A percentile compares a stretch with the other conserved stretches of the same genome.
Evolutionary conservation across 352 stramenopile species (phyloP).

Genomic region (Globisporangium ultimum): DNA sequence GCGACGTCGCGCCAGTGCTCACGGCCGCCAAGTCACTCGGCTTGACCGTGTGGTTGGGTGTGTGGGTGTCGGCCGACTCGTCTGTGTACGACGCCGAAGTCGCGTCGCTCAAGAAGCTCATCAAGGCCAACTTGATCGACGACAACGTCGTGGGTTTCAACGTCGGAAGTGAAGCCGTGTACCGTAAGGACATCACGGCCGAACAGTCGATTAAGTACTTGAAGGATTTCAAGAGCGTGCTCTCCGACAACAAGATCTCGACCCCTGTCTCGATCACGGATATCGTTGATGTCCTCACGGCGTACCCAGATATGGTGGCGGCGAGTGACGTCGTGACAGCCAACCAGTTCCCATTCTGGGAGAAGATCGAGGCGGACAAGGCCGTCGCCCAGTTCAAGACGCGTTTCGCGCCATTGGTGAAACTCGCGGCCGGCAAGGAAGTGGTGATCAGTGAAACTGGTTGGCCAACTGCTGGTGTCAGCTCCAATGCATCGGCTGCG

Average conservation of each 20-base stretch:
- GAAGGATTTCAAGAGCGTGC: constrained; percentile 69
- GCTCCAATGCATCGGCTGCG: constrained; percentile 56
- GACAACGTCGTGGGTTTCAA: constrained; percentile 81
- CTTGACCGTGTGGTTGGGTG: constrained; percentile 77
- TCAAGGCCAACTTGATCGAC: constrained; percentile 62
- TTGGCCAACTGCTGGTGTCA: constrained; percentile 65
- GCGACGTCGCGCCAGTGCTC: constrained; percentile 68
- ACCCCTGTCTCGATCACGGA: constrained; percentile 74
- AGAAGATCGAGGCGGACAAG: constrained; percentile 51
- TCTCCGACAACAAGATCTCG: constrained; percentile 52
- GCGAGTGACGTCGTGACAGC: constrained; percentile 76
- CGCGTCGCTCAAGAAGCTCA: constrained; percentile 52
- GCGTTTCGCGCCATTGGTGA: constrained; percentile 64
- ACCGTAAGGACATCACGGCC: constrained; percentile 71
- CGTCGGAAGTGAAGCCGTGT: constrained; percentile 79
- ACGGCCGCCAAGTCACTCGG: constrained; percentile 58
- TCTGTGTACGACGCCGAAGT: constrained; percentile 71
- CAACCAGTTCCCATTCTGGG: constrained; percentile 88
- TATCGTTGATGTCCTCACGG: constrained; percentile 73
- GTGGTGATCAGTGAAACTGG: constrained; percentile 84
- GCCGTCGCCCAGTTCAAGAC: constrained; percentile 68
- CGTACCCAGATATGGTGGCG: constrained; percentile 74
- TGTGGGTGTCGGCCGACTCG: constrained; percentile 73
- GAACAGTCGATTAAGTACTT: constrained; percentile 70
- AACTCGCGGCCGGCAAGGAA: constrained; percentile 62